A percentile compares a stretch with the other conserved stretches of the same genome.
phyloP scores from a whole-genome alignment of 1,284 basidiomycete species.

The Papiliotrema fonsecae region DNA sequence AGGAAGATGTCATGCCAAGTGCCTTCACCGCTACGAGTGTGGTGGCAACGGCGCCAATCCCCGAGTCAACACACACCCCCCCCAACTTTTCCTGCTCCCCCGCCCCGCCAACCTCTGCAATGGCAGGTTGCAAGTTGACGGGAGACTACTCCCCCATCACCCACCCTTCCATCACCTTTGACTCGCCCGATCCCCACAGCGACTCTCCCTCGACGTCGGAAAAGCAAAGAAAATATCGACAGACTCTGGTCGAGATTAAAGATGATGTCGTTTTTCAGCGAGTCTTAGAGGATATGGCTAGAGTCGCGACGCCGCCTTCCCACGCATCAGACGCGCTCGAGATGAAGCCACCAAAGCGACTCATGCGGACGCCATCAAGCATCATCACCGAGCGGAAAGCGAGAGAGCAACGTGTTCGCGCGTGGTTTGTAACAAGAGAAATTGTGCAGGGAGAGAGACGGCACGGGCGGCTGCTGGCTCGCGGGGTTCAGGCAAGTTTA shows the following conservation, averaged over 20 bases:
- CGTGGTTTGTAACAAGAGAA: slow-evolving; percentile 35
- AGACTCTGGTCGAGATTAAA: slow-evolving; percentile 27
- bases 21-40: neutral
- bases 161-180: neutral
- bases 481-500: slow-evolving; percentile 24
- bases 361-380: neutral
- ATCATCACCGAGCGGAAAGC: neutral
- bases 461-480: slow-evolving; percentile 22
- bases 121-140: neutral
- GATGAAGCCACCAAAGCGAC: neutral
- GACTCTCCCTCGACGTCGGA: neutral
- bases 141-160: neutral
- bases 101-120: neutral
- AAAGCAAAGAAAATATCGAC: slow-evolving; percentile 15
- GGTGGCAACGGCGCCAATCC: neutral
- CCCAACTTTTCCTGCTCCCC: neutral
- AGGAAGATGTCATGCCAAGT: neutral
- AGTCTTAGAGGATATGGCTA: slow-evolving; percentile 18
- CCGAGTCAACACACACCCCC: neutral
- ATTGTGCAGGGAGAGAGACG: slow-evolving; percentile 29
- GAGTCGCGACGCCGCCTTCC: slow-evolving; percentile 7
- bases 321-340: neutral
- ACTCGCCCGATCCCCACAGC: neutral
- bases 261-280: slow-evolving; percentile 28
- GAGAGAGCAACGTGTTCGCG: slow-evolving; percentile 10